phyloP scores from a whole-genome alignment of 257 asterid species.

The Ocimum tenuiflorum region DNA sequence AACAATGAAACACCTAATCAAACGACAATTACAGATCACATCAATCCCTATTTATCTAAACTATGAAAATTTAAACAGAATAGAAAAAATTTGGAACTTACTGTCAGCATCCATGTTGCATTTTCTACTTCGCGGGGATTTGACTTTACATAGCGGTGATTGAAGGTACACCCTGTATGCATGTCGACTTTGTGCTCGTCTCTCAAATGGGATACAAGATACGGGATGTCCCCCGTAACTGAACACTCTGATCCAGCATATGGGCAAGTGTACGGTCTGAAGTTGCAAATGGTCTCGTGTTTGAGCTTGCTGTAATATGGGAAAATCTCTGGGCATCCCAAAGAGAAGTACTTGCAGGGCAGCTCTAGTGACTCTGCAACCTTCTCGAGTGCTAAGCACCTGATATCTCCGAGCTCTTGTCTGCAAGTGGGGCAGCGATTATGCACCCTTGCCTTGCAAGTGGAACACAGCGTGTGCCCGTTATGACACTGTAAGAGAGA shows the following conservation, averaged over 20 bases:
- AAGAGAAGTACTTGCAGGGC: constrained; percentile 58
- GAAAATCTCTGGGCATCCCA: constrained; percentile 74
- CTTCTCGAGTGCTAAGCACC: constrained; percentile 80
- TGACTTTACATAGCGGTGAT: background rate
- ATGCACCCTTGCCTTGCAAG: constrained; percentile 73
- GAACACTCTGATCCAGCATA: background rate
- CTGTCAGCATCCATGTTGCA: background rate
- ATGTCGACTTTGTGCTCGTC: background rate
- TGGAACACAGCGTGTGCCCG: constrained; percentile 78
- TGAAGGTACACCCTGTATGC: background rate
- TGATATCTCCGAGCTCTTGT: constrained; percentile 83
- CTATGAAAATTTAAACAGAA: too few species aligned
- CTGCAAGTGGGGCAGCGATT: constrained; percentile 85
- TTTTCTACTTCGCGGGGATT: background rate
- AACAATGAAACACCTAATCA: background rate
- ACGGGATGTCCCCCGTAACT: background rate
- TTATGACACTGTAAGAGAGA: constrained; percentile 59
- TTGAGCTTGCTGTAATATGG: constrained; percentile 82
- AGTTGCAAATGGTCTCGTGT: constrained; percentile 66
- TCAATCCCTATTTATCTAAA: too few species aligned
- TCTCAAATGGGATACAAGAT: background rate
- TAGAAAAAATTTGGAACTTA: constrained; percentile 18
- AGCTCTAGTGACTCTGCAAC: constrained; percentile 76
- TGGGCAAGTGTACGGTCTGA: constrained; percentile 69
- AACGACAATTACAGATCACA: too few species aligned